These are phyloP conservation scores for Sporothrix globosa DNA, from an alignment of 2,329 filamentous ascomycete species.

Conservation along the genomic window DNA sequence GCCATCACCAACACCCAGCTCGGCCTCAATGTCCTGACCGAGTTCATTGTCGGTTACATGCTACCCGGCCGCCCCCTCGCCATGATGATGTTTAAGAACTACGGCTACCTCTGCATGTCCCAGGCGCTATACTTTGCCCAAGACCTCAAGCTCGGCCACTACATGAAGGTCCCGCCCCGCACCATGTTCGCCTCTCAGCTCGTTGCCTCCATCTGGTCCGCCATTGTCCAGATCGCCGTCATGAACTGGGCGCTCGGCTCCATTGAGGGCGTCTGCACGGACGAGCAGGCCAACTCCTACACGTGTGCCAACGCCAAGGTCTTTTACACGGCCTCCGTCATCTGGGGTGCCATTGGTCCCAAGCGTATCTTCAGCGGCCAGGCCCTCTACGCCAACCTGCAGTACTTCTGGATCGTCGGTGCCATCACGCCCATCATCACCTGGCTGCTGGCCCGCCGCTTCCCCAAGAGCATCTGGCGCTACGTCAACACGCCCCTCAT, in stretches of 20 bases:
- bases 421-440: conserved; percentile 64
- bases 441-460: conserved; percentile 64
- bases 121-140: conserved; percentile 67
- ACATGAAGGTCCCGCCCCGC: conserved; percentile 71
- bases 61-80: conserved; percentile 72
- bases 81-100: conserved; percentile 73
- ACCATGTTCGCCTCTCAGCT: conserved; percentile 65
- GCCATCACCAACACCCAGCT: conserved; percentile 72
- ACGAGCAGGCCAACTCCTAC: conserved; percentile 59
- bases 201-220: conserved; percentile 63
- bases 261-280: conserved; percentile 65
- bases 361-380: conserved; percentile 67
- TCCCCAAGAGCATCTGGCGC: conserved; percentile 62
- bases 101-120: conserved; percentile 65
- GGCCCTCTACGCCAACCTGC: conserved; percentile 64
- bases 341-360: conserved; percentile 75
- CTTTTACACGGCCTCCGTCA: conserved; percentile 69
- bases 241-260: conserved; percentile 67
- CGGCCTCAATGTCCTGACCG: conserved; percentile 71
- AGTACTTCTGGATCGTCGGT: conserved; percentile 74
- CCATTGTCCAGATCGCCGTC: conserved; percentile 64
- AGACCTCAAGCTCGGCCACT: conserved; percentile 72
- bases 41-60: conserved; percentile 76
- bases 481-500: conserved; percentile 71
- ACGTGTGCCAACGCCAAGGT: conserved; percentile 59